Conservation (phyloP, 179 eudicot genomes). For the Sideroxylon spinosum region DNA sequence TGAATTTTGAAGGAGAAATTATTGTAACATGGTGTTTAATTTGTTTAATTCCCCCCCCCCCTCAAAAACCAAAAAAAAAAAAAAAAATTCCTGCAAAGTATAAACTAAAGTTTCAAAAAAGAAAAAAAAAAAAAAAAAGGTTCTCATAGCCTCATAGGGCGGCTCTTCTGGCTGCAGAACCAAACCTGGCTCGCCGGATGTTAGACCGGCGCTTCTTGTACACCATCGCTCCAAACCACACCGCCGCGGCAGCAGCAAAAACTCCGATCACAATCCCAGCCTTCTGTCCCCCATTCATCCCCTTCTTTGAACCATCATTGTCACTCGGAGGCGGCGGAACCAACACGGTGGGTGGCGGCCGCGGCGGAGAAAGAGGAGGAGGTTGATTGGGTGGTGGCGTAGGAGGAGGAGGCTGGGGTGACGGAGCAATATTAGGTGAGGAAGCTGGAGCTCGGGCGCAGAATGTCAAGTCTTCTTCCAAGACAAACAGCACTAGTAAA, state of each 20-base stretch:
- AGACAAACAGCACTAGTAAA: not conserved
- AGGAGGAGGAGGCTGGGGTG: not conserved
- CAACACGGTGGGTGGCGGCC: not conserved
- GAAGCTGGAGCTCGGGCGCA: not conserved
- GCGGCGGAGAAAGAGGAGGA: not conserved
- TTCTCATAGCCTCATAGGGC: too few species aligned
- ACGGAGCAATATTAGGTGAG: not conserved
- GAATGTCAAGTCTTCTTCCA: not conserved
- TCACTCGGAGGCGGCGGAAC: not conserved
- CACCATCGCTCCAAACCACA: not conserved
- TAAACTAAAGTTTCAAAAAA: too few species aligned
- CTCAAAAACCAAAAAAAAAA: too few species aligned
- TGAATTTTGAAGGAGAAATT: too few species aligned
- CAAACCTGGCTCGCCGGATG: not conserved
- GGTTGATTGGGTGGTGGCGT: not conserved
- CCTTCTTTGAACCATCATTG: not conserved
- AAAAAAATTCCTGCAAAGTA: too few species aligned
- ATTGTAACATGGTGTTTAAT: too few species aligned
- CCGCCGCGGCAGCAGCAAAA: not conserved
- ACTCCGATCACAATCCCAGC: conserved; percentile 6
- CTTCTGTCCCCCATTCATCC: not conserved
- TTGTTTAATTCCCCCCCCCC: too few species aligned
- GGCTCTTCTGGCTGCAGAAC: not conserved
- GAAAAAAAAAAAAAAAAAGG: too few species aligned
- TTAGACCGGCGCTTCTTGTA: not conserved